Evolutionary conservation across 208 protist species (phyloP).

Genomic region (Trypanosoma platydactyli): DNA sequence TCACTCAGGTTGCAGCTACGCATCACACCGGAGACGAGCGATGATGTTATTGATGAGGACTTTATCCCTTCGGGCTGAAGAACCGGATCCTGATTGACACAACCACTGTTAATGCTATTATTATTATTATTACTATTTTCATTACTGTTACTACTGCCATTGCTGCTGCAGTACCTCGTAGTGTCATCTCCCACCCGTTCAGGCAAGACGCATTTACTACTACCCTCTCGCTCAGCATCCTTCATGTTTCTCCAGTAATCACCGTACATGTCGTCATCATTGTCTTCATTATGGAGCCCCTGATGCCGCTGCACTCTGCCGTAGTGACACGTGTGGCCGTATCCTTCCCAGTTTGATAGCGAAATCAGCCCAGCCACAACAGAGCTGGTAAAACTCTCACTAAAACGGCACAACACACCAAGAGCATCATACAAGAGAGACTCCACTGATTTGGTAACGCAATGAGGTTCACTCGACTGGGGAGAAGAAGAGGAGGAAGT

Average conservation of each 20-base stretch:
- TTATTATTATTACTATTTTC: slow-evolving; percentile 3
- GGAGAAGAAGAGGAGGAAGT: no score
- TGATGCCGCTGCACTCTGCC: neutral
- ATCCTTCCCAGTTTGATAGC: slow-evolving; percentile 29
- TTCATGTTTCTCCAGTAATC: slow-evolving; percentile 26
- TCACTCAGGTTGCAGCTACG: neutral
- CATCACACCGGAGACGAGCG: neutral
- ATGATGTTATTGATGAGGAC: slow-evolving; percentile 1
- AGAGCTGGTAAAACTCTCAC: slow-evolving; percentile 47
- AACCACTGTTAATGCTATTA: slow-evolving; percentile 9
- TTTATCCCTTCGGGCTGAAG: neutral
- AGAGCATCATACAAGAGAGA: slow-evolving; percentile 29
- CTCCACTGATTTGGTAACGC: neutral
- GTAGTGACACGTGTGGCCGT: neutral
- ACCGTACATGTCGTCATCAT: slow-evolving; percentile 18
- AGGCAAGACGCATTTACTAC: neutral
- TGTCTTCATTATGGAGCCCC: neutral
- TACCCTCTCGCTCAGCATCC: neutral
- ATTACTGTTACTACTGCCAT: slow-evolving; percentile 6
- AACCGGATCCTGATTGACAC: neutral
- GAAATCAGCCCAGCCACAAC: slow-evolving; percentile 54
- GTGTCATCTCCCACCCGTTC: no score
- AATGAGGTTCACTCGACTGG: neutral
- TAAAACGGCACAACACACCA: slow-evolving; percentile 33
- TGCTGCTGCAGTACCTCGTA: no score